These are phyloP conservation scores for Saururus chinensis DNA, from an alignment of 164 flowering plant species.

Conservation along the genomic window DNA sequence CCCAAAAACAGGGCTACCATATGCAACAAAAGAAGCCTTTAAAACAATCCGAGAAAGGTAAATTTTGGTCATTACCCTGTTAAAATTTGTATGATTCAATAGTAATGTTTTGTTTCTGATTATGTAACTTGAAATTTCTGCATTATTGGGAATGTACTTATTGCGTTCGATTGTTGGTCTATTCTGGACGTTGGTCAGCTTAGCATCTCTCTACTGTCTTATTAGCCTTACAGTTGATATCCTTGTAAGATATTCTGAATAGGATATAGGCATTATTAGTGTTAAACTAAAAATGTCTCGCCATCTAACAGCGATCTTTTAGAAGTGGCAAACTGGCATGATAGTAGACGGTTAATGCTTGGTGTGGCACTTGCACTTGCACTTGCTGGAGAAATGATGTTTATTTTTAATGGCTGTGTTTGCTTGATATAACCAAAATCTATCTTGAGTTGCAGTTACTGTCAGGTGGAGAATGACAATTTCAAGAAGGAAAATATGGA, in stretches of 20 bases:
- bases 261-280: neutral
- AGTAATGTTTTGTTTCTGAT: too few species aligned
- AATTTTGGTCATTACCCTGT: too few species aligned
- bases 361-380: too few species aligned
- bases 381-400: too few species aligned
- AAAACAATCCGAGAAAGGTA: conserved; percentile 72
- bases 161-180: too few species aligned
- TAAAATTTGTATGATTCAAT: neutral
- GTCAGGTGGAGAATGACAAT: conserved; percentile 20
- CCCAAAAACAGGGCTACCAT: conserved; percentile 87
- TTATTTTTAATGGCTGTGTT: neutral
- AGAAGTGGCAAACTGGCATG: too few species aligned
- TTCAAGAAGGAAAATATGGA: conserved; percentile 19
- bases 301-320: neutral
- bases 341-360: too few species aligned
- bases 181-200: conserved; percentile 1
- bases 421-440: neutral
- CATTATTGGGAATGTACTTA: too few species aligned
- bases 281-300: neutral
- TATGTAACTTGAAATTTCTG: too few species aligned
- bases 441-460: conserved; percentile 22
- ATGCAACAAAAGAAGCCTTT: conserved; percentile 93
- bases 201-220: neutral
- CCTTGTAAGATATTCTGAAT: neutral
- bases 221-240: neutral